Base-by-base conservation (phyloP, 768 basidiomycete species). In the Lactarius quietus region DNA sequence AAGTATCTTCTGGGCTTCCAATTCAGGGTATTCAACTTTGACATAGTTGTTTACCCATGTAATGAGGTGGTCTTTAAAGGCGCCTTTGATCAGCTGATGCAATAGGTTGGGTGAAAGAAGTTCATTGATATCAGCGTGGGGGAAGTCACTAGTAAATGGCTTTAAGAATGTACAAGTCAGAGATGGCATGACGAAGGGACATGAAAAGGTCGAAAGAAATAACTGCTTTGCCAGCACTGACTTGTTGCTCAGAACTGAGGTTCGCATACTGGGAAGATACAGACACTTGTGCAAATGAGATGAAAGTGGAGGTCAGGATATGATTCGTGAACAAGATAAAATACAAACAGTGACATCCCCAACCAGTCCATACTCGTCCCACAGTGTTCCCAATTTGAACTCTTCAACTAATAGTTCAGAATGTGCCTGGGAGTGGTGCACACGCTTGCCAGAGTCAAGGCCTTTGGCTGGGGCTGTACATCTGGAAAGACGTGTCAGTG, bases 141-240 rank as follows among this genome's bases (percentile, higher is more conserved):
- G 76, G 43, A 77, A 78, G n/a, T 71, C 57, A n/a, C 63, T 64
- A 0, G 73, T 78, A 43, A 78, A 78, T 7, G 75, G 75, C 76
- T 77, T 36, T 2, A 12, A 36, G 10, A 36, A 36, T 7, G 6
- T 36, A 36, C 2, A 36, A 36, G 36, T 36, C 36, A 36, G 36
- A 36, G 2, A 36, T 6, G 10, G 36, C 10, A 36, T 12, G 10
- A 36, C 36, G 10, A 9, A 2, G 36, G 6, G 10, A 36, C 10
- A 12, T 36, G 36, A 5, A 36, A 33, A 33, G 3, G 33, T 8
- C 33, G 8, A 33, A 8, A 33, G 33, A 33, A 33, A 33, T 33
- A 33, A 33, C n/a, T n/a, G n/a, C n/a, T n/a, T n/a, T n/a, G n/a
- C n/a, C n/a, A n/a, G n/a, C 8, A 8, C 33, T 8, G 8, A 3